Evolutionary conservation across 1,139 yeast species (phyloP), one percentile per base, ranked within the genome.

Genomic region (Kodamaea alishanica): DNA sequence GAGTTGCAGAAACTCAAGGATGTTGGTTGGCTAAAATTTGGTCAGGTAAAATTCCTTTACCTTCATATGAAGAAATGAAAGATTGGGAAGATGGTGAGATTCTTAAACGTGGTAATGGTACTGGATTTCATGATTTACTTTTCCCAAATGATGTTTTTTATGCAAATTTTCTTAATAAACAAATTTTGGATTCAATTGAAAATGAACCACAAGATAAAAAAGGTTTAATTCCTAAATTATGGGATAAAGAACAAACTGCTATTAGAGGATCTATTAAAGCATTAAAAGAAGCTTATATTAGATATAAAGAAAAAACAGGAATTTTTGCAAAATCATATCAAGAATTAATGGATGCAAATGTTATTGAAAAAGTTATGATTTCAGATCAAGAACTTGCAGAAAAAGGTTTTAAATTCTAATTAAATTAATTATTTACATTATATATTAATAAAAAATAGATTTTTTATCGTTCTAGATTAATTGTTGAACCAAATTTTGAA

Each of bases 401-500:
- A 23, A 27, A 35, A 25, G 59, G 59, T 3, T 55, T 55, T 32
- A 27, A 41, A 12, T 50, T 51, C 40, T 11, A 38, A 12, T 30
- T 28, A n/a, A 12, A 8, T 26, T 26, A 26, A 26, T 8, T 22
- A 32, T 7, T 9, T 31, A 32, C 31, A 30, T n/a, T 30, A n/a
- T 15, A 30, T 30, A 9, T 4, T 4, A 9, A 26, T 26, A 33
- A 6, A 33, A 15, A 31, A 26, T 30, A 5, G 9, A 33, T 26
- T 29, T 28, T 6, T 35, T 53, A 68, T 42, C 80, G 70, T 54
- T 92, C 98, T 37, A 92, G 69, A 58, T 90, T 90, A 56, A 92
- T 92, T 45, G 89, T 82, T 50, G 79, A 79, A 28, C 98, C 98
- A 58, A 92, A 92, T 60, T 87, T 89, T 11, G 88, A 87, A 56